Evolutionary conservation across 768 basidiomycete species (phyloP), one percentile per base, ranked within the genome.

Genomic region (Pleurotus pulmonarius): DNA sequence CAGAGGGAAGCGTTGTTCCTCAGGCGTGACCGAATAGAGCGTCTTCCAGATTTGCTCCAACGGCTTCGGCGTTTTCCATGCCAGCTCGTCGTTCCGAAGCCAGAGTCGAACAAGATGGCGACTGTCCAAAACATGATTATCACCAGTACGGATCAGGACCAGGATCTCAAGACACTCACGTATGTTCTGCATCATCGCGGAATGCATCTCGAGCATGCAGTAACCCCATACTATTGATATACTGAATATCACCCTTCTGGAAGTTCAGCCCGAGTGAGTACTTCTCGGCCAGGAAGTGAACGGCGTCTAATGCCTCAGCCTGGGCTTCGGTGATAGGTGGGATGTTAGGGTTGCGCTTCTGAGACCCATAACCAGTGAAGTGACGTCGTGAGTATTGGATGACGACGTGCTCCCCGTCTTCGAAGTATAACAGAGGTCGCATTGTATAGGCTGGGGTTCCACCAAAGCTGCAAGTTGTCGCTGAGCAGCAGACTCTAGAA

Each of bases 21-120:
- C 71, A 1, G 70, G 67, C 41, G 63, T 58, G 3, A 62, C 61
- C 18, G 69, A 67, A 34, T 73, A 75, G 25, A 72, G 64, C 47
- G 61, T 63, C 56, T 67, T 56, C 75, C 73, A 76, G n/a, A 61
- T 63, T n/a, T 64, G 61, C 57, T 71, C 64, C 16, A 76, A 61
- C 8, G 66, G 65, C 38, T 63, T 54, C 26, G 72, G 72, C 2
- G 70, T 66, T 54, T 71, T 67, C 74, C 73, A 75, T 34, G 71
- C 72, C 8, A 73, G 55, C 46, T 74, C 70, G 54, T 74, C 72
- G 34, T 75, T 70, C 5, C 74, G 65, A 1, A 73, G 65, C 73
- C 73, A 74, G 18, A 75, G 62, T 8, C 74, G 69, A 37, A 74
- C 65, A 4, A 75, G 68, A 58, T 75, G 73, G 8, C 72, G 73